These are phyloP conservation scores for Penicillium digitatum DNA, from an alignment of 2,329 filamentous ascomycete species.

Conservation along the genomic window DNA sequence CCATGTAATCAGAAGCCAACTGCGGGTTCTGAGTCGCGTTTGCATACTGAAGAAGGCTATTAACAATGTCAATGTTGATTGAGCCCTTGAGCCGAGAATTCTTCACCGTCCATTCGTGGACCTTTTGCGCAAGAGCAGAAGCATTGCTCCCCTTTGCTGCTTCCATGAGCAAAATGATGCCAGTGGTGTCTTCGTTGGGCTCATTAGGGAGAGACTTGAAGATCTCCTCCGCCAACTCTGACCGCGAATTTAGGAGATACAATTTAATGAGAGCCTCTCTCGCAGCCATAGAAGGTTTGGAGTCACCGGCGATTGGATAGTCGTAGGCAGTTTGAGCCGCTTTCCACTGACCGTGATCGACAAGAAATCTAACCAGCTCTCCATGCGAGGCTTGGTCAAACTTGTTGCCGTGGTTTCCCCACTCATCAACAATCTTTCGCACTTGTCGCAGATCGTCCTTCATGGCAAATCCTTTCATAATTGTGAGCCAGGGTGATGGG, in stretches of 20 bases:
- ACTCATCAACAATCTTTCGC: constrained; percentile 54
- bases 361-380: constrained; percentile 61
- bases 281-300: constrained; percentile 45
- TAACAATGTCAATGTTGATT: constrained; percentile 70
- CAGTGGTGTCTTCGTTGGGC: constrained; percentile 59
- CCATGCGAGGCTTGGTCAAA: constrained; percentile 43
- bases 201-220: constrained; percentile 49
- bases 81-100: constrained; percentile 44
- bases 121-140: constrained; percentile 69
- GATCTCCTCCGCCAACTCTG: constrained; percentile 59
- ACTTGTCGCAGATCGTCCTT: constrained; percentile 56
- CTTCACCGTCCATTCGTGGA: constrained; percentile 59
- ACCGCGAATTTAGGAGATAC: constrained; percentile 56
- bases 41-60: constrained; percentile 69
- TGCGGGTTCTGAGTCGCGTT: constrained; percentile 66
- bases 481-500: constrained; percentile 44
- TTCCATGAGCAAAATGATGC: constrained; percentile 71
- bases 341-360: constrained; percentile 53
- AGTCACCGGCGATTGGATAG: constrained; percentile 46
- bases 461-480: constrained; percentile 59
- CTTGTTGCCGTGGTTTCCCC: constrained; percentile 52
- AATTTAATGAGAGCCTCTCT: constrained; percentile 58
- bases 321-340: constrained; percentile 66
- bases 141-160: constrained; percentile 67
- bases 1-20: constrained; percentile 68